These are phyloP conservation scores for Lupinus albus DNA, from an alignment of 306 rosid genomes.

Conservation along the genomic window DNA sequence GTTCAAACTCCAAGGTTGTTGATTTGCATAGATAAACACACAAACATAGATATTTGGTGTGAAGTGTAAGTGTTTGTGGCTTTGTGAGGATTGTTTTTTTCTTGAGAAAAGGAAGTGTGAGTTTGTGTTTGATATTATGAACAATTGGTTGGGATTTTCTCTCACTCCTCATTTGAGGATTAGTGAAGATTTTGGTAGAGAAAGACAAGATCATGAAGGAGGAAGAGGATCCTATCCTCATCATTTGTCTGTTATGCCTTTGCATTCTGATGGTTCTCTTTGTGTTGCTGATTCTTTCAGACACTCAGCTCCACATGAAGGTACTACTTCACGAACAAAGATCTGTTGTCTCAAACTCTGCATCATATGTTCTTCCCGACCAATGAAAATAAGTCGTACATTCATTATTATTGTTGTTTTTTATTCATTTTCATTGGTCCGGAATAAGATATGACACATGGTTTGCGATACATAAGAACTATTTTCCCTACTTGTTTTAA, in stretches of 20 bases:
- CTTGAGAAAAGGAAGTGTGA: slow-evolving; percentile 16
- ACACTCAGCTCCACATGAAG: slow-evolving; percentile 55
- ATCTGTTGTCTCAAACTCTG: too few species aligned
- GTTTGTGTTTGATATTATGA: slow-evolving; percentile 50
- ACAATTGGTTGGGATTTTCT: slow-evolving; percentile 92
- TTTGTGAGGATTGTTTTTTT: slow-evolving; percentile 32
- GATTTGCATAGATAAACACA: slow-evolving; percentile 47
- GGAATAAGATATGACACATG: too few species aligned
- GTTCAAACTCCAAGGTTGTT: slow-evolving; percentile 56
- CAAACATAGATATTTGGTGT: slow-evolving; percentile 32
- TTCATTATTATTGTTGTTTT: too few species aligned
- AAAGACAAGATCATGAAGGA: slow-evolving; percentile 45
- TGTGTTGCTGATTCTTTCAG: slow-evolving; percentile 67
- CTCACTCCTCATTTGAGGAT: slow-evolving; percentile 87
- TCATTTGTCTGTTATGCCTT: slow-evolving; percentile 74
- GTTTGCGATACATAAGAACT: too few species aligned
- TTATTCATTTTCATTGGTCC: too few species aligned
- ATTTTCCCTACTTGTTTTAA: too few species aligned
- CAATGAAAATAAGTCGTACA: too few species aligned
- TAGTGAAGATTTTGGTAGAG: slow-evolving; percentile 67
- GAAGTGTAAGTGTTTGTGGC: slow-evolving; percentile 12
- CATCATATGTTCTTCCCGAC: too few species aligned
- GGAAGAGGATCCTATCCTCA: slow-evolving; percentile 36
- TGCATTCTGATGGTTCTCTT: slow-evolving; percentile 91
- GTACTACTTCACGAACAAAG: too few species aligned